Conservation (phyloP, 768 basidiomycete genomes). For the Collybiopsis confluens region DNA sequence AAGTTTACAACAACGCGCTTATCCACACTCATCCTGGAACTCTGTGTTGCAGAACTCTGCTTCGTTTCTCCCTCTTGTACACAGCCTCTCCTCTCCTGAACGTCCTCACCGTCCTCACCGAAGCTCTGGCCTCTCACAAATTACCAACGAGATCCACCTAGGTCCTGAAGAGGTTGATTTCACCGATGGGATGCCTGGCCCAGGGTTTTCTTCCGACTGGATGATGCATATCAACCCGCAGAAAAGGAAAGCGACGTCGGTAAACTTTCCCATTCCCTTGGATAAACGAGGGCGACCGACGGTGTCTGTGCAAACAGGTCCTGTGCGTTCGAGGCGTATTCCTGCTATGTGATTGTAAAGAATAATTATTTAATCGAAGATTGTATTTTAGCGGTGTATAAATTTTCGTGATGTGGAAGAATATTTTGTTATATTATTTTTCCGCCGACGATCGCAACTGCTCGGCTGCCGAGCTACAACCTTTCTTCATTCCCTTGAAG, state of each 20-base stretch:
- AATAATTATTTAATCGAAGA: too few relatives aligned
- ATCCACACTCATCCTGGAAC: background rate
- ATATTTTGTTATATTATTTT: too few relatives aligned
- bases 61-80: background rate
- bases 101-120: background rate
- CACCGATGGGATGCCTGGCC: background rate
- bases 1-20: background rate
- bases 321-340: background rate
- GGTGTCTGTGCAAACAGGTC: constrained; percentile 5
- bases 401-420: too few relatives aligned
- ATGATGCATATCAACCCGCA: background rate
- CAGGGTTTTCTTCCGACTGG: constrained; percentile 7
- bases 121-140: constrained; percentile 2
- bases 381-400: too few relatives aligned
- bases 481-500: background rate
- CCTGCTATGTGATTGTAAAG: background rate
- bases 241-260: background rate
- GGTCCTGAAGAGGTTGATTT: background rate
- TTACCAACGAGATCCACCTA: background rate
- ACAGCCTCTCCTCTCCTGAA: background rate
- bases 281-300: constrained; percentile 4
- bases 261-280: constrained; percentile 3
- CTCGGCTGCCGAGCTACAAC: background rate
- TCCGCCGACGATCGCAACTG: too few relatives aligned
- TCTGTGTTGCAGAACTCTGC: background rate